Conservation (phyloP, 306 rosid genomes). For the Prunus kanzakura region DNA sequence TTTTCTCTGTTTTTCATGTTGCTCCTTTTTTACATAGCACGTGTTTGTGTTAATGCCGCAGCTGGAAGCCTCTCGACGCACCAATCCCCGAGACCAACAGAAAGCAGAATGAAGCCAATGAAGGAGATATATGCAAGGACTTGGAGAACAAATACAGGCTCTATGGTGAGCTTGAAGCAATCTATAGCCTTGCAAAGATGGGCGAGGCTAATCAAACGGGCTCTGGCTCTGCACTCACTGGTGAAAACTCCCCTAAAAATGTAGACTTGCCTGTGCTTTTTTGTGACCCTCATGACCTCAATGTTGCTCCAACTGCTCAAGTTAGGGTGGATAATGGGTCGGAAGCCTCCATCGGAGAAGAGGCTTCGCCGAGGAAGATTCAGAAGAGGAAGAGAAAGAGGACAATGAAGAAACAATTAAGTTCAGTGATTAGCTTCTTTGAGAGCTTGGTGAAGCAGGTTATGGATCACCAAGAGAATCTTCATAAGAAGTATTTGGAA, state of each 20-base stretch:
- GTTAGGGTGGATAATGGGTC: slow-evolving; percentile 1
- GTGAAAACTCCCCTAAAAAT: slow-evolving; percentile 1
- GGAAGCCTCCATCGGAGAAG: slow-evolving; percentile 22
- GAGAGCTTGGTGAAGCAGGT: slow-evolving; percentile 25
- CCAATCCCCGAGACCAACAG: not conserved
- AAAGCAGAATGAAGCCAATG: slow-evolving; percentile 10
- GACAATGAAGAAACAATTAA: not conserved
- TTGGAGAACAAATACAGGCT: slow-evolving; percentile 12
- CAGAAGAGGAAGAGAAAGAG: slow-evolving; percentile 17
- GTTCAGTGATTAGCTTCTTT: slow-evolving; percentile 14
- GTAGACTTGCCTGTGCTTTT: slow-evolving; percentile 1
- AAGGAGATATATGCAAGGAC: slow-evolving; percentile 12
- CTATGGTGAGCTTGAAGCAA: slow-evolving; percentile 25
- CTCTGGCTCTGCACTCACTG: slow-evolving; percentile 28
- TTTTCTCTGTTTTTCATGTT: not conserved
- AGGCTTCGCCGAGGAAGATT: slow-evolving; percentile 1
- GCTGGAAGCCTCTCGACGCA: slow-evolving; percentile 9
- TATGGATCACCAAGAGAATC: slow-evolving; percentile 26
- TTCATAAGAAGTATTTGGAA: slow-evolving; percentile 20
- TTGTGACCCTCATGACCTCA: not conserved
- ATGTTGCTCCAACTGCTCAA: not conserved
- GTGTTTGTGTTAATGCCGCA: slow-evolving; percentile 14
- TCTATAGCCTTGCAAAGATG: slow-evolving; percentile 19
- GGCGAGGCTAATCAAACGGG: slow-evolving; percentile 19
- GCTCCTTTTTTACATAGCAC: not conserved